Evolutionary conservation across 139 green algal species (phyloP), one percentile per base, ranked within the genome.

Genomic region (Chlamydomonas applanata): DNA sequence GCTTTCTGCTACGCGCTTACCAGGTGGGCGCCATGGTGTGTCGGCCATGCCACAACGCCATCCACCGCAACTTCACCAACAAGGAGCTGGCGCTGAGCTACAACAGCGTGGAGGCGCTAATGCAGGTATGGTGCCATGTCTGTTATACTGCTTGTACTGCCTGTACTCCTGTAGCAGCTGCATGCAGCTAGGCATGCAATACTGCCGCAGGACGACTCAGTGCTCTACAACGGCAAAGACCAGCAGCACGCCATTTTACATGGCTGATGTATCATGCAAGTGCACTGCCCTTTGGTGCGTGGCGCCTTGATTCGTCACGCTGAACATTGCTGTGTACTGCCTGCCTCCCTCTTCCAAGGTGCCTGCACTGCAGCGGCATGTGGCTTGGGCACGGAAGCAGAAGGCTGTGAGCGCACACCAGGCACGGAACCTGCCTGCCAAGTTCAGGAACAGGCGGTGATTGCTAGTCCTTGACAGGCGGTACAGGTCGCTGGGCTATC

Each of bases 1-100:
- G n/a, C n/a, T n/a, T n/a, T n/a, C n/a, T n/a, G n/a, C n/a, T n/a
- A n/a, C n/a, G n/a, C n/a, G n/a, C n/a, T n/a, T n/a, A n/a, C n/a
- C n/a, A n/a, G n/a, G 30, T 64, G 22, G 73, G 64, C 1, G 52
- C 71, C 53, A 69, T 73, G 64, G 53, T 79, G 52, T 79, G 73
- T 46, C 29, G 73, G 73, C 45, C 64, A 16, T 79, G 73, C 65
- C 73, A 79, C 73, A 74, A 49, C 27, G 73, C 73, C 2, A 69
- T 79, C 34, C 73, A 79, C 53, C 49, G 68, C 22, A 33, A 73
- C 32, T 49, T 64, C 24, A 53, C 72, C 53, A 79, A 79, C 73
- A 79, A 79, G 73, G 29, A 69, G 64, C 35, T 79, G 34, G 73
- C 64, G 29, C 20, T 35, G 27, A 33, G 64, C 4, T 79, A 56